phyloP scores from a whole-genome alignment of 139 green algal species.

The Diplosphaera chodatii region DNA sequence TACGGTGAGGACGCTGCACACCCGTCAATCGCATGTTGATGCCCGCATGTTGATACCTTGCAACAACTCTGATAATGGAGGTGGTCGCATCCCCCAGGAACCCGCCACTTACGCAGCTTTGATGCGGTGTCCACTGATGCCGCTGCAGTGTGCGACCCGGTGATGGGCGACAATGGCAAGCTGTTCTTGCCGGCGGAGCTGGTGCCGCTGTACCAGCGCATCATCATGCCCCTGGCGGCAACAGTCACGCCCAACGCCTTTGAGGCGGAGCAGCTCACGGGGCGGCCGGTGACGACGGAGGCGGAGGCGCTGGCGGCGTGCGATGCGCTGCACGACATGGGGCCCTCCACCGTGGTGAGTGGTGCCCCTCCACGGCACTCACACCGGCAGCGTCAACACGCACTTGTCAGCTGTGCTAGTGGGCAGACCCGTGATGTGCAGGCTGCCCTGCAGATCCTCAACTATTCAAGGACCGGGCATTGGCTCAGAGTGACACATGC shows the following conservation, averaged over 20 bases:
- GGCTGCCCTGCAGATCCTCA: too few relatives aligned
- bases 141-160: constrained; percentile 86
- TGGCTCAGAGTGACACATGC: not conserved
- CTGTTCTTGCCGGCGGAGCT: constrained; percentile 77
- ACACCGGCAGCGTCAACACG: not conserved
- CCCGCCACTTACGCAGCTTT: too few relatives aligned
- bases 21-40: too few relatives aligned
- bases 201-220: constrained; percentile 51
- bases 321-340: constrained; percentile 45
- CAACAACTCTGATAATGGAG: too few relatives aligned
- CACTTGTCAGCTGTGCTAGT: too few relatives aligned
- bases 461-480: too few relatives aligned
- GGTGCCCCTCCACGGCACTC: not conserved
- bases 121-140: not conserved
- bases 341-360: constrained; percentile 69
- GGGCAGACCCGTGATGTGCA: too few relatives aligned
- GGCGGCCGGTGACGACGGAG: constrained; percentile 41
- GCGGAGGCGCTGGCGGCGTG: constrained; percentile 52
- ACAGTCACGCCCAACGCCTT: constrained; percentile 87
- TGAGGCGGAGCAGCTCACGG: constrained; percentile 80
- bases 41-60: too few relatives aligned
- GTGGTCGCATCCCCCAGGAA: too few relatives aligned
- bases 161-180: constrained; percentile 84
- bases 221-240: constrained; percentile 60
- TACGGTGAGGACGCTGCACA: constrained; percentile 36